Evolutionary conservation across 1,284 basidiomycete species (phyloP).

Genomic region (Tylopilus sp.): DNA sequence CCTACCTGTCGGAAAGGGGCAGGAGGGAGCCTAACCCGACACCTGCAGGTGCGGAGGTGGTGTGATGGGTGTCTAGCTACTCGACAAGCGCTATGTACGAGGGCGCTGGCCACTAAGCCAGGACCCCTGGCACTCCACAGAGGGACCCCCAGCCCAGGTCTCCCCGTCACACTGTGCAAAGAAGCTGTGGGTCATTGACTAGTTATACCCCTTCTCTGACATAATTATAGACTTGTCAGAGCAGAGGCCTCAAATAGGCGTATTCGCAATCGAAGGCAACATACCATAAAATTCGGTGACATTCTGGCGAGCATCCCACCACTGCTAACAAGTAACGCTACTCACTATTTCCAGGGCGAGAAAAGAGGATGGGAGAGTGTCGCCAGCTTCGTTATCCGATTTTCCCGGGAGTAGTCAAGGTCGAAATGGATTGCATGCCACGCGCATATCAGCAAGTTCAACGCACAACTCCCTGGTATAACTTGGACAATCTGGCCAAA

Average conservation of each 20-base stretch:
- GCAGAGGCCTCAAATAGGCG: background rate
- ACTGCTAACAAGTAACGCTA: background rate
- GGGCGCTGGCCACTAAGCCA: no score
- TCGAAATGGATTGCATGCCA: conserved; percentile 2
- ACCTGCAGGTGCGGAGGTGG: no score
- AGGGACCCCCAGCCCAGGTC: no score
- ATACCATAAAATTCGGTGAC: background rate
- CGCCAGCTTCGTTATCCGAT: no score
- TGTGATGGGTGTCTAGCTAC: no score
- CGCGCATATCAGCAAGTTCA: conserved; percentile 2
- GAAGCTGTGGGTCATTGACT: conserved; percentile 4
- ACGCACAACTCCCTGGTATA: background rate
- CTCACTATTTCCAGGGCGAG: background rate
- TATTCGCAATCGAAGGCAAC: background rate
- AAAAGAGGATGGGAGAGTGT: background rate
- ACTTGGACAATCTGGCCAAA: background rate
- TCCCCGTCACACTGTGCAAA: no score
- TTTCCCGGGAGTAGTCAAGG: background rate
- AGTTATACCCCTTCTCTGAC: background rate
- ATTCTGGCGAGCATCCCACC: background rate
- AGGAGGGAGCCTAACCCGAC: no score
- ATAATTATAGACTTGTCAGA: background rate
- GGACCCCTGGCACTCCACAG: no score
- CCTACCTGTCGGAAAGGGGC: no score
- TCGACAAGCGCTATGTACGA: no score